phyloP scores from a whole-genome alignment of 805 yeast genomes.

The Saturnispora zaruensis region DNA sequence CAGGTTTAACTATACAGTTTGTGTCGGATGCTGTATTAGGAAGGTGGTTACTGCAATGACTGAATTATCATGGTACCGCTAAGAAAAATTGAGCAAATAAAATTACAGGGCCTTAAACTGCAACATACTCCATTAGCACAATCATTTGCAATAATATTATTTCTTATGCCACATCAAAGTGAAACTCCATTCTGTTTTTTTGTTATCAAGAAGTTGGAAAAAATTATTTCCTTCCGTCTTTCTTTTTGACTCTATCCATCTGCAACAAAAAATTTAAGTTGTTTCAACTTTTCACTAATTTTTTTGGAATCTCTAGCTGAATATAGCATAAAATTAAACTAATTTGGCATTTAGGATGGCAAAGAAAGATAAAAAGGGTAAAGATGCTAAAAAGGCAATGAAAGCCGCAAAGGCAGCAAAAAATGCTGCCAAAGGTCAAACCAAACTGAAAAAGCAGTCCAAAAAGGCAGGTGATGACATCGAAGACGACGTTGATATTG shows the following conservation, averaged over 20 bases:
- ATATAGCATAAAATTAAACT: no score
- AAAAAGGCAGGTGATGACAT: constrained; percentile 76
- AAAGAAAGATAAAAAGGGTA: constrained; percentile 74
- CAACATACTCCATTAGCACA: no score
- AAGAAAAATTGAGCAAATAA: not conserved
- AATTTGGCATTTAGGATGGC: not conserved
- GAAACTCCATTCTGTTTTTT: not conserved
- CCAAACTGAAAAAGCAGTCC: constrained; percentile 60
- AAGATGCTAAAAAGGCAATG: constrained; percentile 84
- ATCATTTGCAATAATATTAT: no score
- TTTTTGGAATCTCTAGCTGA: not conserved
- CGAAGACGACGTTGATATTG: constrained; percentile 76
- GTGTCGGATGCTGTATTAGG: not conserved
- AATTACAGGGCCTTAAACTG: no score
- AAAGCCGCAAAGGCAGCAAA: constrained; percentile 84
- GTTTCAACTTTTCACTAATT: not conserved
- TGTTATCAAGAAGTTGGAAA: not conserved
- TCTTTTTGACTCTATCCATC: no score
- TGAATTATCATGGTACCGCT: no score
- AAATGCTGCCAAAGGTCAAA: constrained; percentile 62
- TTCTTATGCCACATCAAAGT: no score
- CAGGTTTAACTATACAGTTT: not conserved
- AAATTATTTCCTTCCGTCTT: not conserved
- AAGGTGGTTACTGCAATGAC: not conserved
- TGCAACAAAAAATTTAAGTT: no score